Evolutionary conservation across 345 rosid genomes (phyloP).

Genomic region (Adansonia digitata): DNA sequence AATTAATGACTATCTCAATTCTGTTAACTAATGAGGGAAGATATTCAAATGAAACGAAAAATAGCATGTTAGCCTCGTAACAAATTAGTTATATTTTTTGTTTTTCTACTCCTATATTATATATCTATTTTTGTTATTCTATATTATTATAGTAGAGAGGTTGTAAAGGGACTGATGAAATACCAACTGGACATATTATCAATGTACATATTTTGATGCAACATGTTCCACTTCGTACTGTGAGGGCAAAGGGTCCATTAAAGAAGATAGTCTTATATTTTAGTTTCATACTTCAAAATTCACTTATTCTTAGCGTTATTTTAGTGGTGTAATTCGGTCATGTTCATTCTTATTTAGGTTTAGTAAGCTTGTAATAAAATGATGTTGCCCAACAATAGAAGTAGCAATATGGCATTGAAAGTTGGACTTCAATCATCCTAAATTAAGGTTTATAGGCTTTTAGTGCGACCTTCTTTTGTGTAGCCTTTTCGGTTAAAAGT

Average conservation of each 20-base stretch:
- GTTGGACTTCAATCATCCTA: constrained; percentile 83
- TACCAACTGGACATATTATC: constrained; percentile 92
- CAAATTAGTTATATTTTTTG: neutral
- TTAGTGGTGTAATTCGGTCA: too few relatives aligned
- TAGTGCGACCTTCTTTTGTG: constrained; percentile 93
- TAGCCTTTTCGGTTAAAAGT: constrained; percentile 94
- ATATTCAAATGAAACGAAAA: neutral
- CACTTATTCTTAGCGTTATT: constrained; percentile 5
- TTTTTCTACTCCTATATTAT: neutral
- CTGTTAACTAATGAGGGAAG: neutral
- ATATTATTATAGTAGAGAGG: constrained; percentile 50
- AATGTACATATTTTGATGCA: constrained; percentile 99
- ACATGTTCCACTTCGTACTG: constrained; percentile 93
- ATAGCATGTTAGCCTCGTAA: neutral
- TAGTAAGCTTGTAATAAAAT: constrained; percentile 98
- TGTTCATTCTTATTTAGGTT: constrained; percentile 51
- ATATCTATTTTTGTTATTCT: constrained; percentile 3
- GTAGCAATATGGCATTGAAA: constrained; percentile 84
- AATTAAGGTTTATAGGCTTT: constrained; percentile 93
- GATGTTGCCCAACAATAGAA: constrained; percentile 92
- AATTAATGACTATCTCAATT: neutral
- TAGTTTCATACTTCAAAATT: neutral
- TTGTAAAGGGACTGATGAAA: constrained; percentile 94
- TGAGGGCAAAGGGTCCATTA: constrained; percentile 83
- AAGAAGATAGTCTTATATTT: constrained; percentile 57